Evolutionary conservation across 371 early-diverging fungal species (phyloP).

Genomic region (Zychaea mexicana): DNA sequence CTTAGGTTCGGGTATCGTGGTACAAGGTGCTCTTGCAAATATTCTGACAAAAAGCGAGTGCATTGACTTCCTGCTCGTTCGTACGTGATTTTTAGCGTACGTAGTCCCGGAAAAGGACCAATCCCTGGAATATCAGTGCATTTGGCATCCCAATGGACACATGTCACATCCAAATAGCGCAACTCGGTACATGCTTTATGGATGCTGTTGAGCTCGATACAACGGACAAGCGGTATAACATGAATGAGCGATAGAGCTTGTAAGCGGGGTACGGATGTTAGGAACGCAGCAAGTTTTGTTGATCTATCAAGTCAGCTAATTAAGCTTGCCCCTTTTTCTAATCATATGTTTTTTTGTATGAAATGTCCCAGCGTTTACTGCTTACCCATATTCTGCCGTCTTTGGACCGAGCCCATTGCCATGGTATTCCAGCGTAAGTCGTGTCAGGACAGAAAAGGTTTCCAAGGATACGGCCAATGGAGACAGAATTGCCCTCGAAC

Average conservation of each 20-base stretch:
- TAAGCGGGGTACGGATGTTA: not conserved
- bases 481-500: not conserved
- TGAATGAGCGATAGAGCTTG: not conserved
- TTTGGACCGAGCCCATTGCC: not conserved
- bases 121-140: not conserved
- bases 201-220: not conserved
- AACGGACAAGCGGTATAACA: not conserved
- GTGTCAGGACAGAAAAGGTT: not conserved
- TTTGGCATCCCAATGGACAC: not conserved
- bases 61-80: not conserved
- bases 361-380: too few species aligned
- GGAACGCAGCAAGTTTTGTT: not conserved
- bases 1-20: not conserved
- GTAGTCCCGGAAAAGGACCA: not conserved
- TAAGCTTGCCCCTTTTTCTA: too few species aligned
- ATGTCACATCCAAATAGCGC: not conserved
- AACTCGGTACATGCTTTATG: not conserved
- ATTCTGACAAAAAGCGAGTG: not conserved
- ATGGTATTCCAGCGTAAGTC: not conserved
- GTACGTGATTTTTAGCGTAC: not conserved
- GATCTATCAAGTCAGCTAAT: not conserved
- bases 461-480: not conserved
- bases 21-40: not conserved
- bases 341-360: too few species aligned
- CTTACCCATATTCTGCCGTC: not conserved